Evolutionary conservation across 805 yeast genomes (phyloP), one percentile per base, ranked within the genome.

Genomic region (Blastobotrys chiropterorum): DNA sequence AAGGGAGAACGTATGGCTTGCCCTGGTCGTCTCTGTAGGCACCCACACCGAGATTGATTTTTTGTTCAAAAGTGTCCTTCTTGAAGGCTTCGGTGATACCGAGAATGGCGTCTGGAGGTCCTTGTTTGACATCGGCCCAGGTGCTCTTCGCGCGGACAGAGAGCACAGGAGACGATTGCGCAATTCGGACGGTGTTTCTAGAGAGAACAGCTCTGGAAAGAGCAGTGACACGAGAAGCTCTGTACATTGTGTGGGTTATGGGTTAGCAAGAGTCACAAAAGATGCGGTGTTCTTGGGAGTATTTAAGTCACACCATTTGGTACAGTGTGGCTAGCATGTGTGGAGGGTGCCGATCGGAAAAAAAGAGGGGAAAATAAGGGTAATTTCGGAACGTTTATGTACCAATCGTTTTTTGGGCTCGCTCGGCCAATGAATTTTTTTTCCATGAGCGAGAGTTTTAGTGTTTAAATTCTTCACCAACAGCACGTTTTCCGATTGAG

Each of bases 11-110:
- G 80, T 87, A 89, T 46, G 98, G 97, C 67, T 83, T 80, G 46
- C 98, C 98, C 7, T 70, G 60, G 66, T 85, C 82, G 68, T 90
- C 96, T 67, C 98, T 80, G 74, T 92, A 92, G n/a, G 98, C 92
- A 49, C 98, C 95, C 17, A 85, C 90, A 54, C 94, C 92, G 59
- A 86, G 73, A 59, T 77, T 77, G 60, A 77, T 69, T 65, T 80
- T 72, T 46, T 64, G 61, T 30, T 70, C 73, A 48, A 71, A 61
- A 19, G 73, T 40, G 68, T 90, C 97, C 54, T 74, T 74, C 65
- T 77, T 78, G 76, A 74, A 92, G 38, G 85, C 81, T 63, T 83
- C 90, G 44, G 88, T 79, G 60, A 89, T 78, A 38, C 96, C 75
- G 44, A 72, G 71, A 64, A 90, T 89, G 61, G 90, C 88, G 69